A percentile compares a stretch with the other conserved stretches of the same genome.
Evolutionary conservation across 2,329 filamentous ascomycete genomes (phyloP).

Genomic region (Westerdykella sp.): DNA sequence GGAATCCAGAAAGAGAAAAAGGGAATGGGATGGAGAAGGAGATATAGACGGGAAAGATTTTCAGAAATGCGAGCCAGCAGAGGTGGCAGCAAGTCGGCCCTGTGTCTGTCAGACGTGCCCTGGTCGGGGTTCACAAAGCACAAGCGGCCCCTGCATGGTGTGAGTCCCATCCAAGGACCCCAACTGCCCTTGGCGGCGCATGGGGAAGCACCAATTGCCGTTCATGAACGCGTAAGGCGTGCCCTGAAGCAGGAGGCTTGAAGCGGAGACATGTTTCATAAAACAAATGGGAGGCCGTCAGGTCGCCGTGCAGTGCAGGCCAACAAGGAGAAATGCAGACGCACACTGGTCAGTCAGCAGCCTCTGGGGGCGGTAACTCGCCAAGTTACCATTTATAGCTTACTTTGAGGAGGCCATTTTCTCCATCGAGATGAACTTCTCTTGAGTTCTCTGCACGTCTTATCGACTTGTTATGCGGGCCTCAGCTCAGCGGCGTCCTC

Average conservation of each 20-base stretch:
- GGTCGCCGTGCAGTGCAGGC: neutral
- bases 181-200: conserved; percentile 1
- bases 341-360: too few species aligned
- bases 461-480: conserved; percentile 3
- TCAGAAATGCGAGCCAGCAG: neutral
- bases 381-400: too few species aligned
- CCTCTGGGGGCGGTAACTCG: conserved; percentile 1
- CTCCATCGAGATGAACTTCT: neutral
- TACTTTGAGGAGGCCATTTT: too few species aligned
- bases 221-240: too few species aligned
- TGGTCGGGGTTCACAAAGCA: conserved; percentile 3
- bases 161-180: neutral
- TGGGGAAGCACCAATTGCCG: neutral
- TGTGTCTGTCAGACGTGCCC: conserved; percentile 9
- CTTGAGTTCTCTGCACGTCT: neutral
- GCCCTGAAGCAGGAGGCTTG: conserved; percentile 9
- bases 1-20: conserved; percentile 1
- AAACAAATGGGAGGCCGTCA: conserved; percentile 9
- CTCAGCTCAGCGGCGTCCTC: neutral
- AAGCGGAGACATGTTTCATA: conserved; percentile 18
- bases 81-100: conserved; percentile 1
- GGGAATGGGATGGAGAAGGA: conserved; percentile 5
- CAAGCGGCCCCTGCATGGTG: conserved; percentile 13
- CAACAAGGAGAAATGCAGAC: too few species aligned
- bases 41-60: conserved; percentile 16